Evolutionary conservation across 225 moss, liverwort and hornwort genomes (phyloP).

Genomic region (Bryum argenteum): DNA sequence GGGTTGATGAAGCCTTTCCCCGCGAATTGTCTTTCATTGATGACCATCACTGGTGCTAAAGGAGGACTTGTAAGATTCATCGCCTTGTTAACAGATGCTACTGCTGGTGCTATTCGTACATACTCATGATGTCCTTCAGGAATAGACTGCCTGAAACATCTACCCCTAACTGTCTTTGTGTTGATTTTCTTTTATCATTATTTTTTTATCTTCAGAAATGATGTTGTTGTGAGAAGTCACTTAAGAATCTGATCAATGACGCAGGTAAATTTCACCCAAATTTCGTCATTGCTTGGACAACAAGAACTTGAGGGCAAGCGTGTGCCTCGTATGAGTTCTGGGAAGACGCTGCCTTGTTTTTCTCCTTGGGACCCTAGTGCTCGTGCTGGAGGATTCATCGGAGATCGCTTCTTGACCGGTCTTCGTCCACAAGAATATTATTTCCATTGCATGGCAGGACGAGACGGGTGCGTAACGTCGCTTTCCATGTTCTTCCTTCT

Average conservation of each 20-base stretch:
- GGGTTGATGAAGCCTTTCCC: slow-evolving; percentile 90
- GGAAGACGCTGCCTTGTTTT: slow-evolving; percentile 96
- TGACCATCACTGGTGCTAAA: slow-evolving; percentile 98
- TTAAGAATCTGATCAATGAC: slow-evolving; percentile 13
- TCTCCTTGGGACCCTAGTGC: slow-evolving; percentile 95
- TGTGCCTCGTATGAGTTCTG: slow-evolving; percentile 97
- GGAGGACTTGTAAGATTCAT: slow-evolving; percentile 82
- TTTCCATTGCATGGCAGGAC: slow-evolving; percentile 99
- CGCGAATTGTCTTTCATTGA: slow-evolving; percentile 85
- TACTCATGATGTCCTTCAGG: not conserved
- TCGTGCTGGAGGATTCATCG: slow-evolving; percentile 93
- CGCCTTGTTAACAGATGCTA: not conserved
- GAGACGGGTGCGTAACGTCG: slow-evolving; percentile 79
- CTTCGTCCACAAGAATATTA: slow-evolving; percentile 98
- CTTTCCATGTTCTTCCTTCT: slow-evolving; percentile 10
- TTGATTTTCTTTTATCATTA: slow-evolving; percentile 14
- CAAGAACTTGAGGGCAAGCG: slow-evolving; percentile 99
- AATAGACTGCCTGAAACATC: not conserved
- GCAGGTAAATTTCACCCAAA: slow-evolving; percentile 98
- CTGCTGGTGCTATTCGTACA: not conserved
- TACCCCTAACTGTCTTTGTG: not conserved
- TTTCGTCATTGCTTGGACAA: slow-evolving; percentile 91
- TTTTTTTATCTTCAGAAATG: not conserved
- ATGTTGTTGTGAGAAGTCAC: slow-evolving; percentile 19
- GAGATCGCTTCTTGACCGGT: slow-evolving; percentile 95